Evolutionary conservation across 179 eudicot species (phyloP).

Genomic region (Beta macrorhiza): DNA sequence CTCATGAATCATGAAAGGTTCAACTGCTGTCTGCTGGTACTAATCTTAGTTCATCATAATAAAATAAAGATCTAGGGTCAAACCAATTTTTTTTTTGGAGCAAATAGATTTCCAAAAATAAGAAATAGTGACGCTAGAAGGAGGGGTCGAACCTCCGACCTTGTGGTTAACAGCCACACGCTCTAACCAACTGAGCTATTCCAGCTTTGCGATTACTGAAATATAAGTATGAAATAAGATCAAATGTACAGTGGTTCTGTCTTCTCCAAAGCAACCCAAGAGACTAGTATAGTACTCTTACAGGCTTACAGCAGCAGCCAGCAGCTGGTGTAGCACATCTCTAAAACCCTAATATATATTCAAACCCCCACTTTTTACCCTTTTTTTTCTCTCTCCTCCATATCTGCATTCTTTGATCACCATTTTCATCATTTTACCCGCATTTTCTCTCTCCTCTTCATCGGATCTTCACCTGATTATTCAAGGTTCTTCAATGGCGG

Average conservation of each 20-base stretch:
- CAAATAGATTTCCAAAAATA: no score
- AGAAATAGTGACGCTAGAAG: slow-evolving; percentile 50
- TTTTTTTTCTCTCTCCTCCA: slow-evolving; percentile 10
- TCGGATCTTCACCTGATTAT: background rate
- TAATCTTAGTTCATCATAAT: no score
- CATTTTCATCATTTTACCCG: background rate
- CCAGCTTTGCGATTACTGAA: slow-evolving; percentile 38
- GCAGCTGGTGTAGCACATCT: background rate
- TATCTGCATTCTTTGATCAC: slow-evolving; percentile 12
- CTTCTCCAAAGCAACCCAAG: background rate
- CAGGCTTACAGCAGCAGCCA: background rate
- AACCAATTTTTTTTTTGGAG: no score
- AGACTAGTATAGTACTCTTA: background rate
- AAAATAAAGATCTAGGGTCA: no score
- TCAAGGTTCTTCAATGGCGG: slow-evolving; percentile 36
- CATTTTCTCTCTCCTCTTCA: background rate
- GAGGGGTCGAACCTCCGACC: slow-evolving; percentile 96
- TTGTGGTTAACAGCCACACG: slow-evolving; percentile 98
- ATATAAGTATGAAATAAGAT: background rate
- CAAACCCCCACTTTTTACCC: background rate
- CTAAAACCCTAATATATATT: slow-evolving; percentile 23
- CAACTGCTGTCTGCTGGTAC: no score
- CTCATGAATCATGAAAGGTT: no score
- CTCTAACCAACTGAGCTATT: slow-evolving; percentile 95
- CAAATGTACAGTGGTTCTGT: background rate